These are phyloP conservation scores for Caloboletus firmus DNA, from an alignment of 1,284 basidiomycete species.

Conservation along the genomic window DNA sequence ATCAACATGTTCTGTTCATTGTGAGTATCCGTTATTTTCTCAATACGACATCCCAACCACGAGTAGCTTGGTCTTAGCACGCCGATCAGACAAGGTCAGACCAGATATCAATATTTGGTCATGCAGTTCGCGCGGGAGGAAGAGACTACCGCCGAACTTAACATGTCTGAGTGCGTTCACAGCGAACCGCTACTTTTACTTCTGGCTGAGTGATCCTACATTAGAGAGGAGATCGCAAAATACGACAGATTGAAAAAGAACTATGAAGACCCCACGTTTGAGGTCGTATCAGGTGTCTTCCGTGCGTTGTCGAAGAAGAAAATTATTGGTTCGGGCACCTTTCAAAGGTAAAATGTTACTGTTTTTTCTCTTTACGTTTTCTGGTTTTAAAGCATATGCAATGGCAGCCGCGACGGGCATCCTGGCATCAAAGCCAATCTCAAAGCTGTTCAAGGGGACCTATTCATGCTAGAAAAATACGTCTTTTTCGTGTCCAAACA, in stretches of 20 bases:
- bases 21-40: slow-evolving; percentile 46
- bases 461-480: slow-evolving; percentile 98
- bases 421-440: slow-evolving; percentile 94
- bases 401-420: slow-evolving; percentile 65
- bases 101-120: slow-evolving; percentile 95
- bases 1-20: slow-evolving; percentile 94
- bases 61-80: slow-evolving; percentile 81
- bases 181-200: not conserved
- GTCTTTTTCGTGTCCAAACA: slow-evolving; percentile 98
- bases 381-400: slow-evolving; percentile 2
- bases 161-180: slow-evolving; percentile 80
- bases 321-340: slow-evolving; percentile 82
- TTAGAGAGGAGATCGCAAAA: slow-evolving; percentile 68
- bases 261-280: slow-evolving; percentile 92
- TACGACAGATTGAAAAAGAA: slow-evolving; percentile 87
- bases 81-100: slow-evolving; percentile 98
- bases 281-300: slow-evolving; percentile 95
- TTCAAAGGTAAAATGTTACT: slow-evolving; percentile 64
- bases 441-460: slow-evolving; percentile 95
- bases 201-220: slow-evolving; percentile 7
- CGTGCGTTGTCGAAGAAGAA: slow-evolving; percentile 90
- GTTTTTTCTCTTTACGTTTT: not conserved
- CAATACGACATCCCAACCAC: not conserved
- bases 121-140: slow-evolving; percentile 98
- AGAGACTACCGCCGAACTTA: slow-evolving; percentile 94